A percentile compares a stretch with the other conserved stretches of the same genome.
These are phyloP conservation scores for Tolypocladium capitatum DNA, from an alignment of 2,329 filamentous ascomycete species.

Conservation along the genomic window DNA sequence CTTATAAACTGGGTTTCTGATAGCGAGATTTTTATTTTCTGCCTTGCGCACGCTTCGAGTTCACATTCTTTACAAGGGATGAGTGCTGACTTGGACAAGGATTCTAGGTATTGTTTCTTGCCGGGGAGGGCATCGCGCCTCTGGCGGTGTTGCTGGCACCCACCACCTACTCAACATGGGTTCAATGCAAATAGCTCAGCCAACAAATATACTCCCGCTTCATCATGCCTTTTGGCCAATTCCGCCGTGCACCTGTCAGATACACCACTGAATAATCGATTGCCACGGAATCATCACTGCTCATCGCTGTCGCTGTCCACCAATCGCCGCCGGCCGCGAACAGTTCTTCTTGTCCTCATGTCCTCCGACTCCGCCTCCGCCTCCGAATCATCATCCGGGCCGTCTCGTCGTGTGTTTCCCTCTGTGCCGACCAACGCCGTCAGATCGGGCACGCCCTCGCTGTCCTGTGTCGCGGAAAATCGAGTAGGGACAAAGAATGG, in stretches of 20 bases:
- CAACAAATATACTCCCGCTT: slow-evolving; percentile 2
- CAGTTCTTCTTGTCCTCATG: slow-evolving; percentile 6
- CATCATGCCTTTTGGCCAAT: background rate
- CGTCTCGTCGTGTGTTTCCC: background rate
- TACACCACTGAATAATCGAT: background rate
- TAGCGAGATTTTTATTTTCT: slow-evolving; percentile 14
- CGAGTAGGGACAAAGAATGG: slow-evolving; percentile 25
- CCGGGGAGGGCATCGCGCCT: background rate
- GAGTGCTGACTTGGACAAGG: slow-evolving; percentile 3
- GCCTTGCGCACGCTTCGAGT: background rate
- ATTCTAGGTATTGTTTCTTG: background rate
- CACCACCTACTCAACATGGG: background rate
- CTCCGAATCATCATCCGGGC: slow-evolving; percentile 5
- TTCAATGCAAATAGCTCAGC: slow-evolving; percentile 6
- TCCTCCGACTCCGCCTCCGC: slow-evolving; percentile 7
- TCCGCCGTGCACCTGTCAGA: background rate
- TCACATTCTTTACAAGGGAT: background rate
- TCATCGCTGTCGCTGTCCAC: slow-evolving; percentile 18
- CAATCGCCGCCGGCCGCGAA: slow-evolving; percentile 15
- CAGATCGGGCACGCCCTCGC: slow-evolving; percentile 24
- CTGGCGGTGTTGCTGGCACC: background rate
- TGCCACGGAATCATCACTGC: slow-evolving; percentile 1
- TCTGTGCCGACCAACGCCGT: slow-evolving; percentile 13
- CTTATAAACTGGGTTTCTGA: slow-evolving; percentile 35
- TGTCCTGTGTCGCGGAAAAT: slow-evolving; percentile 27